A percentile compares a stretch with the other conserved stretches of the same genome.
Evolutionary conservation across 2,329 filamentous ascomycete species (phyloP).

Genomic region (Alternaria tenuissima): DNA sequence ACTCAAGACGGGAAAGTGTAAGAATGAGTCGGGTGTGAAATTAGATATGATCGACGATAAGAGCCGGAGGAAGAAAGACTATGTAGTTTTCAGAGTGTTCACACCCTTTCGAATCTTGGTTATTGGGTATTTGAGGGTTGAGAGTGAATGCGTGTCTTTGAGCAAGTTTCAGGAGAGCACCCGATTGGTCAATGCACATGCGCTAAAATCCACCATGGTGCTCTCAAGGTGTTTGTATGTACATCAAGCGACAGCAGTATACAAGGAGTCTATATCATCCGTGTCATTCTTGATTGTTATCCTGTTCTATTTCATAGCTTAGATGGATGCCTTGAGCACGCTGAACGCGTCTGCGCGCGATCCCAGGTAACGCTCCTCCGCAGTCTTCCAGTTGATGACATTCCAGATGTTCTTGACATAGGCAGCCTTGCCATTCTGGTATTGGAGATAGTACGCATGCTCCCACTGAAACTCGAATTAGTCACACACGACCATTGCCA

Average conservation of each 20-base stretch:
- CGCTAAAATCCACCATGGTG: constrained; percentile 31
- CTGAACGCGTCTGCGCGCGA: constrained; percentile 51
- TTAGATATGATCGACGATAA: background rate
- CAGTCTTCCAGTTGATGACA: constrained; percentile 79
- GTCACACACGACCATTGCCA: background rate
- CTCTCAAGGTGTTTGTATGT: constrained; percentile 14
- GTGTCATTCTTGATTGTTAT: background rate
- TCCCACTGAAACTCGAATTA: constrained; percentile 67
- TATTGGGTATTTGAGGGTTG: constrained; percentile 16
- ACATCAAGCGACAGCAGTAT: background rate
- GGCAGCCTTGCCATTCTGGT: constrained; percentile 76
- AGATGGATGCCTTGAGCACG: constrained; percentile 48
- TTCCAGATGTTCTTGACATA: constrained; percentile 82
- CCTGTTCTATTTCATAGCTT: background rate
- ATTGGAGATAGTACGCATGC: constrained; percentile 90
- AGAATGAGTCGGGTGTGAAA: background rate
- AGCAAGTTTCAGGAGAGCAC: constrained; percentile 49
- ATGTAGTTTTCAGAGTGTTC: background rate
- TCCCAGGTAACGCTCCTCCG: constrained; percentile 68
- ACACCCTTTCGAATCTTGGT: background rate
- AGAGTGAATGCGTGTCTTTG: constrained; percentile 45
- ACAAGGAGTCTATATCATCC: background rate
- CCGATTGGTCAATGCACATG: constrained; percentile 33
- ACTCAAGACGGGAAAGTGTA: background rate
- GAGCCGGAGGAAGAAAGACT: background rate